Percentiles rank a stretch among this genome's conserved stretches.
These are phyloP conservation scores for Closterium sp. DNA, from an alignment of 139 green algal genomes.

Conservation along the genomic window DNA sequence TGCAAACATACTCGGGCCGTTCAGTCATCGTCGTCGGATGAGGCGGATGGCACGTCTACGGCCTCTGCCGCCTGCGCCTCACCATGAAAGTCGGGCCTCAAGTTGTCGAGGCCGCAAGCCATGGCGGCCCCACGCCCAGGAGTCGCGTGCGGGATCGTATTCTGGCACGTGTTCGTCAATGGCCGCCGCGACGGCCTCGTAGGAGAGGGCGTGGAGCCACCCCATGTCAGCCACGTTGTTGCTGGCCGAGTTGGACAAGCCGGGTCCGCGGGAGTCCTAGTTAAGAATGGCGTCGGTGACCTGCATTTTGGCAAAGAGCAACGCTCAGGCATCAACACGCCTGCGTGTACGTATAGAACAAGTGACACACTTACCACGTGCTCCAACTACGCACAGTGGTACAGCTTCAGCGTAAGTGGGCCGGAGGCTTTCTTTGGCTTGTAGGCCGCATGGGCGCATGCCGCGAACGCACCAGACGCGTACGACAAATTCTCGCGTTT, in stretches of 20 bases:
- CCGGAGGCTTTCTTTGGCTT: neutral
- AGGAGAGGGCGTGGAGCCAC: neutral
- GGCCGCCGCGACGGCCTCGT: neutral
- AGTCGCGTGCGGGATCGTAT: neutral
- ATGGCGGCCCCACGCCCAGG: neutral
- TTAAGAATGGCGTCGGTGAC: neutral
- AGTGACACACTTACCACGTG: neutral
- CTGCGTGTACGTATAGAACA: neutral
- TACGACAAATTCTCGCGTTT: neutral
- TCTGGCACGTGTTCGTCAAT: neutral
- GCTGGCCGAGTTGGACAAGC: neutral
- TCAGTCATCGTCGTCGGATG: too few species aligned
- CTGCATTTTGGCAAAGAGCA: neutral
- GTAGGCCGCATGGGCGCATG: neutral
- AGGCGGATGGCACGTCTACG: too few species aligned
- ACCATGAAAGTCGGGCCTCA: too few species aligned
- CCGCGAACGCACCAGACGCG: neutral
- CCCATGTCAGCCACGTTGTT: too few species aligned
- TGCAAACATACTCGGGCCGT: too few species aligned
- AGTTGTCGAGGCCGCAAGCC: neutral
- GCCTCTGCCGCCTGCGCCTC: too few species aligned
- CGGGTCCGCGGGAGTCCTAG: neutral
- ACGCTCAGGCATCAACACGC: too few species aligned
- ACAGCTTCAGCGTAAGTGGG: neutral
- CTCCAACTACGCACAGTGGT: neutral